Evolutionary conservation across 2,329 filamentous ascomycete species (phyloP), one percentile per base, ranked within the genome.

Genomic region (Clonostachys rhizophaga): DNA sequence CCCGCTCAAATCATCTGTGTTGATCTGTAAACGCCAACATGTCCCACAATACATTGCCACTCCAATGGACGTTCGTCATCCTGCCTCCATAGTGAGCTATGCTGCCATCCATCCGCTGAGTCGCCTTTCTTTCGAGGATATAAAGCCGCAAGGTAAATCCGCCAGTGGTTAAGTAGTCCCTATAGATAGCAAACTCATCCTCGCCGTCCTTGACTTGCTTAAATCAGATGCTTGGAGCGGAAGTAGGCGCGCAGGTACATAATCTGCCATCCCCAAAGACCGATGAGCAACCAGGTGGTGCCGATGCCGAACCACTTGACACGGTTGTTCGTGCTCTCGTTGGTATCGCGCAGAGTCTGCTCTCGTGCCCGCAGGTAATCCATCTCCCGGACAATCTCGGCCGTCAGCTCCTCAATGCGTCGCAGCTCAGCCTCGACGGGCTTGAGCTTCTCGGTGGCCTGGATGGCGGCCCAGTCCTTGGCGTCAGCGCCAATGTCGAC

Each of bases 231-330:
- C 64, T 69, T 69, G 47, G 65, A 68, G 78, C 91, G 84, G 79
- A 99, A 99, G 78, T 99, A 99, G 54, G 92, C 91, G 66, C 94
- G 81, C 70, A 99, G 78, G 71, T 99, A 99, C 65, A 99, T 84
- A 63, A 99, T 89, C 83, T 99, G 94, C 94, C 94, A 99, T 40
- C 76, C 91, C 68, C 94, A 95, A 58, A 99, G 76, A 34, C 82
- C 89, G 55, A 96, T 76, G 58, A 99, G 74, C 76, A 96, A 86
- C 52, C 90, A 87, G 73, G 96, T 97, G 30, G 92, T 97, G 55
- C 85, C 83, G 66, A 96, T 84, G 43, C 92, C 92, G 70, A 99
- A 99, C 91, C 90, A 97, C 78, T 97, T 99, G 62, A 99, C 94
- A 50, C 94, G 83, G 72, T 88, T 94, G 73, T 99, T 99, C 55